Evolutionary conservation across 441 rosid species (phyloP), one percentile per base, ranked within the genome.

Genomic region (Populus hybrid): DNA sequence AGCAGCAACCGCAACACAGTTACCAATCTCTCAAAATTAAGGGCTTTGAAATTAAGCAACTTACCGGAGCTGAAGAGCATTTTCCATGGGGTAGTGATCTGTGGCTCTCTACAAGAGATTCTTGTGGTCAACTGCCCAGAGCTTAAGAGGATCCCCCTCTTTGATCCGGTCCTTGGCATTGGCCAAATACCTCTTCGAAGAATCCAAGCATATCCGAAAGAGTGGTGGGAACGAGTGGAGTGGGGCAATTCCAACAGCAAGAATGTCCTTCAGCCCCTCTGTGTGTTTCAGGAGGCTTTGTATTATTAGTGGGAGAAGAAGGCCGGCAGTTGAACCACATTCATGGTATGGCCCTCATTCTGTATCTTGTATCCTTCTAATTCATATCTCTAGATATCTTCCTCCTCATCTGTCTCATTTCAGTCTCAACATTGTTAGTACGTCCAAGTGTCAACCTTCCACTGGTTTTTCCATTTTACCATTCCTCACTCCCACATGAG

Each of bases 11-110:
- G 61, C 61, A 4, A 6, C 61, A 53, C 61, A 33, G 31, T 45
- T 76, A 8, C 42, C 35, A 9, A 50, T 42, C 75, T 83, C 31
- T 74, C 83, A n/a, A 45, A 75, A 5, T 66, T 83, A 42, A 72
- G 18, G 53, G 11, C 0, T 23, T 23, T 80, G 68, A 1, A 5
- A 0, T 21, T 83, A 20, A 1, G 2, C 1, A 2, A 14, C 2
- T 63, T 77, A 9, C 24, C 74, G 6, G 10, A 38, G 2, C 50
- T 80, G 75, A 72, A 69, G 79, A 77, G 83, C 72, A 77, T 80
- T 26, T 83, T 71, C 45, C 18, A 7, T 21, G 56, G n/a, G 3
- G 21, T 14, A 21, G 10, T 83, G 42, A 33, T 21, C 10, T 79
- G 82, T 65, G 31, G 24, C 21, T 79, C 78, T 64, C 70, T 82